Percentiles rank a stretch among this genome's conserved stretches.
Evolutionary conservation across 768 basidiomycete genomes (phyloP).

Genomic region (Fomitopsis serialis): DNA sequence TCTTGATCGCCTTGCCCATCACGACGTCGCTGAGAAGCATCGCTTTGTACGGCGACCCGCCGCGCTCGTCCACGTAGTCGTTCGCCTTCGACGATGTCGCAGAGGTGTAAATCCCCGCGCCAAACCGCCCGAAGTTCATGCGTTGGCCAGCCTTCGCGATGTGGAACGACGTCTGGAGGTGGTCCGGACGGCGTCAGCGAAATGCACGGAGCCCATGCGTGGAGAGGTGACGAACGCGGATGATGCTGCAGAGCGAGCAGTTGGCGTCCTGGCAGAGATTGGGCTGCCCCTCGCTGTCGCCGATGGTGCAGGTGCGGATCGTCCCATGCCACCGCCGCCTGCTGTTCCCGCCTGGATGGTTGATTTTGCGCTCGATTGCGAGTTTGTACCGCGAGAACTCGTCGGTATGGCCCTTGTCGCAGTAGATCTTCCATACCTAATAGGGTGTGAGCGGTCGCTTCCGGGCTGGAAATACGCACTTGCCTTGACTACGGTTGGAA

Average conservation of each 20-base stretch:
- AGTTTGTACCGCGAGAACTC: too few relatives aligned
- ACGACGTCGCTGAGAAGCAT: conserved; percentile 21
- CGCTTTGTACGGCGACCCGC: conserved; percentile 11
- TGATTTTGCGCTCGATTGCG: too few relatives aligned
- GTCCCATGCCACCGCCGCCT: conserved; percentile 24
- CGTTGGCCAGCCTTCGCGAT: conserved; percentile 7
- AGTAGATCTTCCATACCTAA: too few relatives aligned
- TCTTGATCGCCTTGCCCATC: conserved; percentile 16
- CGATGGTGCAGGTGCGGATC: conserved; percentile 15
- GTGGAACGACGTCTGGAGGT: conserved; percentile 15
- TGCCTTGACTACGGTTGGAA: conserved; percentile 11
- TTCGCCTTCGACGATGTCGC: conserved; percentile 24
- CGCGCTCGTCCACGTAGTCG: conserved; percentile 11
- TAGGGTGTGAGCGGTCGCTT: too few relatives aligned
- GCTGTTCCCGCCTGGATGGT: conserved; percentile 11
- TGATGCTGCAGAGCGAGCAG: conserved; percentile 20
- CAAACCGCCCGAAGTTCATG: conserved; percentile 20
- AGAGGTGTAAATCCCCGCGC: conserved; percentile 21
- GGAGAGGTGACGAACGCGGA: conserved; percentile 7
- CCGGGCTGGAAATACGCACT: too few relatives aligned
- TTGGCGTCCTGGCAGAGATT: conserved; percentile 3
- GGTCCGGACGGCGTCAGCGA: too few relatives aligned
- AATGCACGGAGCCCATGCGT: not conserved
- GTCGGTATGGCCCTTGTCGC: too few relatives aligned
- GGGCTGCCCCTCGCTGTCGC: conserved; percentile 10